A percentile compares a stretch with the other conserved stretches of the same genome.
phyloP scores from a whole-genome alignment of 2,329 filamentous ascomycete genomes.

The Scedosporium aurantiacum region DNA sequence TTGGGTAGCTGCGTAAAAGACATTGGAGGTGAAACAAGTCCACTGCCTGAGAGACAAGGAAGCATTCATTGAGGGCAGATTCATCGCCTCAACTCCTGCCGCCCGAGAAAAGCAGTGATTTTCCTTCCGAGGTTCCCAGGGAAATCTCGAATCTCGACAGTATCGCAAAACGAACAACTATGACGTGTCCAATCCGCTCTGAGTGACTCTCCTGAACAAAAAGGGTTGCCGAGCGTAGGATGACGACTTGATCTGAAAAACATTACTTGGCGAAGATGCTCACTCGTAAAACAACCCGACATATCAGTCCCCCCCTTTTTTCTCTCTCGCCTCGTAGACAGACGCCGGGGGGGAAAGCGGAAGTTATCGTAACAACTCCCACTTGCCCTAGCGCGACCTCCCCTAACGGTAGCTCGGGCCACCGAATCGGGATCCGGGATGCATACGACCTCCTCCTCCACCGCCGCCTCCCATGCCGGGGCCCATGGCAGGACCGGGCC shows the following conservation, averaged over 20 bases:
- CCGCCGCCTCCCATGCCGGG: conserved; percentile 41
- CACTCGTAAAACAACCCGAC: background rate
- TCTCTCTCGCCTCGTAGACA: too few species aligned
- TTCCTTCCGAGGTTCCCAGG: background rate
- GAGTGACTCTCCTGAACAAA: conserved; percentile 29
- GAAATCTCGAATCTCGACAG: conserved; percentile 16
- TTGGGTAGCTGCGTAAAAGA: background rate
- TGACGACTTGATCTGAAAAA: conserved; percentile 38
- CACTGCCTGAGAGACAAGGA: too few species aligned
- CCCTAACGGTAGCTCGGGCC: conserved; percentile 42
- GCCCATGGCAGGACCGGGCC: conserved; percentile 73
- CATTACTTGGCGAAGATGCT: conserved; percentile 37
- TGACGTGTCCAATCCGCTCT: conserved; percentile 50
- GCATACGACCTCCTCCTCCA: conserved; percentile 30
- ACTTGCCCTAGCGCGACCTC: conserved; percentile 4
- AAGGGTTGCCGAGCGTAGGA: conserved; percentile 37
- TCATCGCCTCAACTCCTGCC: too few species aligned
- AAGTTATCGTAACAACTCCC: background rate
- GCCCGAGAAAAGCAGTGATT: too few species aligned
- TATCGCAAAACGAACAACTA: conserved; percentile 51
- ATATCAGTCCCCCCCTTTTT: background rate
- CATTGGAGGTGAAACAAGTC: too few species aligned
- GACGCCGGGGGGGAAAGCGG: too few species aligned
- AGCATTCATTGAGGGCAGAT: too few species aligned
- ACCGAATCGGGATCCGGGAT: conserved; percentile 47